A percentile compares a stretch with the other conserved stretches of the same genome.
These are phyloP conservation scores for Leccinum rimulosum DNA, from an alignment of 768 basidiomycete genomes.

Conservation along the genomic window DNA sequence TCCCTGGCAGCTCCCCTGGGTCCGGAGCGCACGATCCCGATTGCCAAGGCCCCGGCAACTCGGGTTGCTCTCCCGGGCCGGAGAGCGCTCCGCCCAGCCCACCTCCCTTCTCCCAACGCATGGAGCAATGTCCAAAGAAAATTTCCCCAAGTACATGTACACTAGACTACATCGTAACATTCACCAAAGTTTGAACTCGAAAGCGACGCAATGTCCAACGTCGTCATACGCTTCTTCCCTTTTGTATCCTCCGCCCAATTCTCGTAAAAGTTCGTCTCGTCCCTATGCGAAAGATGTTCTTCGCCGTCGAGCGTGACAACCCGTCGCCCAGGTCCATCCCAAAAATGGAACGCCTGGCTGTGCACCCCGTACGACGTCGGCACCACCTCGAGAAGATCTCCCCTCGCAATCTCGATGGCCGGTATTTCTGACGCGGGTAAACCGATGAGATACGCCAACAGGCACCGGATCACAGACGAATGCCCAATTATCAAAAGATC, in stretches of 20 bases:
- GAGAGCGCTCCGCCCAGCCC: too few species aligned
- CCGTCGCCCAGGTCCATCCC: slow-evolving; percentile 79
- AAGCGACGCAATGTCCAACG: slow-evolving; percentile 31
- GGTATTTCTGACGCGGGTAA: slow-evolving; percentile 95
- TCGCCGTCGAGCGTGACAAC: slow-evolving; percentile 37
- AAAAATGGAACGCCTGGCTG: slow-evolving; percentile 87
- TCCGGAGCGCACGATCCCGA: too few species aligned
- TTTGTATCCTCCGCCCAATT: slow-evolving; percentile 80
- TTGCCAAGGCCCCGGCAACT: too few species aligned
- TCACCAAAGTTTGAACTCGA: not conserved
- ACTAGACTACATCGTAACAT: not conserved
- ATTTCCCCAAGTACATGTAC: not conserved
- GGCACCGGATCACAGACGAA: slow-evolving; percentile 94
- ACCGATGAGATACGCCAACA: slow-evolving; percentile 91
- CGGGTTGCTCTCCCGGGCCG: too few species aligned
- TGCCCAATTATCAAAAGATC: slow-evolving; percentile 96
- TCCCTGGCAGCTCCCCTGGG: too few species aligned
- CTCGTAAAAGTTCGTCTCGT: slow-evolving; percentile 83
- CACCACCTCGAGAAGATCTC: slow-evolving; percentile 92
- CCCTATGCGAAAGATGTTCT: slow-evolving; percentile 39
- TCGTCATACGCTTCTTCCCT: slow-evolving; percentile 48
- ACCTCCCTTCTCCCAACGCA: too few species aligned
- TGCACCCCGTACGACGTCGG: slow-evolving; percentile 89
- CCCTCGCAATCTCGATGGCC: slow-evolving; percentile 94
- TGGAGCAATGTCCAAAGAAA: not conserved